Percentiles rank a stretch among this genome's conserved stretches.
These are phyloP conservation scores for Huntiella bhutanensis DNA, from an alignment of 2,329 filamentous ascomycete species.

Conservation along the genomic window DNA sequence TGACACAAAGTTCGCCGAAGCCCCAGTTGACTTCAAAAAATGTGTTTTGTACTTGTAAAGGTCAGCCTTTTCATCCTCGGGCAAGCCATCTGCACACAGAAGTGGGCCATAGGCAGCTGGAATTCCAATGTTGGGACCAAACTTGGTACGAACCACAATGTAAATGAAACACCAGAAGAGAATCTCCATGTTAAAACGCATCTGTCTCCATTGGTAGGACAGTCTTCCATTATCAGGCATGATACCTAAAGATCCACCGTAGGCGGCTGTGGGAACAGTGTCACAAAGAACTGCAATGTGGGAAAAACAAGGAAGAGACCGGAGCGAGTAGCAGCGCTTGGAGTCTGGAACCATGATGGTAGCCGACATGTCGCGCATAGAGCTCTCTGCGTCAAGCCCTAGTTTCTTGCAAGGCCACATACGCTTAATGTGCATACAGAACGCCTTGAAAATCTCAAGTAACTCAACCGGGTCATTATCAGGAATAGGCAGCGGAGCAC, in stretches of 20 bases:
- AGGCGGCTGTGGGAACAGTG: neutral
- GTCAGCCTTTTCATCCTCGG: neutral
- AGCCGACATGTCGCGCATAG: neutral
- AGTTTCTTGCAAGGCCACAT: neutral
- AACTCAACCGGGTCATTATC: neutral
- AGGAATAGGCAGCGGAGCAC: neutral
- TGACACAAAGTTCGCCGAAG: neutral
- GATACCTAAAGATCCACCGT: neutral
- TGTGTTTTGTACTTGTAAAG: neutral
- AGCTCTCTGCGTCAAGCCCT: neutral
- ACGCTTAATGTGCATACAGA: neutral
- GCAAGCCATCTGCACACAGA: neutral
- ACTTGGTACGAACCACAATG: neutral
- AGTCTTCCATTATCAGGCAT: neutral
- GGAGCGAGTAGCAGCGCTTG: neutral
- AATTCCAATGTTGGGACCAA: neutral
- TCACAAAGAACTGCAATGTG: neutral
- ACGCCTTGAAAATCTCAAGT: neutral
- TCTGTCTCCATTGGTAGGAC: too few relatives aligned
- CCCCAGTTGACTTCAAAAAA: neutral
- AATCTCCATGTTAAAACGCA: neutral
- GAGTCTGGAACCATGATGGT: neutral
- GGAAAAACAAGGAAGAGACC: neutral
- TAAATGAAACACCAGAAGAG: conserved; percentile 1
- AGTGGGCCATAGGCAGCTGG: neutral